phyloP scores from a whole-genome alignment of 768 basidiomycete species.

The Boletus patriciae region DNA sequence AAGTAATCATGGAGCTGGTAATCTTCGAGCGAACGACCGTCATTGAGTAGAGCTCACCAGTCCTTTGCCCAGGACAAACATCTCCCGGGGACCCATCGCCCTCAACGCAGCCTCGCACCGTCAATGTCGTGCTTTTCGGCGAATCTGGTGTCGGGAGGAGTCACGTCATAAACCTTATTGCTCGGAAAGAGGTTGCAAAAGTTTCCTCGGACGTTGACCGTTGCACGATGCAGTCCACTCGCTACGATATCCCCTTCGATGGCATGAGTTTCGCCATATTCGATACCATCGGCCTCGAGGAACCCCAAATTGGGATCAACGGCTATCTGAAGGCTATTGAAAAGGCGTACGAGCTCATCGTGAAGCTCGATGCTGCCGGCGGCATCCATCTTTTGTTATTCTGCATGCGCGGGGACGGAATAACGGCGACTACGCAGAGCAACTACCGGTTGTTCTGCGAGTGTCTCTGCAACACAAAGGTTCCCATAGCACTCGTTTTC shows the following conservation, averaged over 20 bases:
- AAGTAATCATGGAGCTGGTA: constrained; percentile 2
- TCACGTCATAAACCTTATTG: constrained; percentile 34
- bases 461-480: constrained; percentile 37
- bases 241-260: constrained; percentile 30
- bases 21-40: neutral
- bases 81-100: neutral
- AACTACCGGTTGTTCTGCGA: constrained; percentile 44
- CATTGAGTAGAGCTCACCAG: constrained; percentile 6
- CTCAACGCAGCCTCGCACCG: neutral
- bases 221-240: constrained; percentile 36
- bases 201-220: constrained; percentile 33
- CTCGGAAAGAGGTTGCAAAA: constrained; percentile 19
- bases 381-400: constrained; percentile 46
- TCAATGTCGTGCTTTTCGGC: constrained; percentile 44
- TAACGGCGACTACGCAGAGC: constrained; percentile 36
- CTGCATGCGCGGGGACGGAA: constrained; percentile 40
- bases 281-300: constrained; percentile 39
- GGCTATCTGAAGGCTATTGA: constrained; percentile 30
- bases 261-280: constrained; percentile 24
- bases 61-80: neutral
- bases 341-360: constrained; percentile 36
- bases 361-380: constrained; percentile 24
- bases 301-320: constrained; percentile 30
- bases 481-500: constrained; percentile 42
- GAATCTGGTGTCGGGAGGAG: constrained; percentile 40